Conservation (phyloP, 345 rosid genomes). For the Chamaenerion angustifolium region DNA sequence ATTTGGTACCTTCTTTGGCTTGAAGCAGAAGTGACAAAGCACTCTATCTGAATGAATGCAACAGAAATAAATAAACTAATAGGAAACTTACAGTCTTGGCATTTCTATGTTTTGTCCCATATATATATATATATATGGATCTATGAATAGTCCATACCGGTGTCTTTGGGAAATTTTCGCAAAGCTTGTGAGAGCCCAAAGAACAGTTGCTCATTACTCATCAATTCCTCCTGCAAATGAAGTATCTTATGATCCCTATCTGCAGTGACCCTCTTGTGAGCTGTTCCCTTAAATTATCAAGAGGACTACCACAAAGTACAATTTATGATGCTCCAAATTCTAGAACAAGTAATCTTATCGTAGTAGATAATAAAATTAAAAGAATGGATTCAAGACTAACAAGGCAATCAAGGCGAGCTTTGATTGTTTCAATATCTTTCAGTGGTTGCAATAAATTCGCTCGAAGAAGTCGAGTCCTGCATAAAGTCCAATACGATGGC, state of each 20-base stretch:
- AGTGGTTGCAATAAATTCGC: constrained; percentile 96
- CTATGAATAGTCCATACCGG: constrained; percentile 33
- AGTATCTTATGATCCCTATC: neutral
- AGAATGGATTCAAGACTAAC: constrained; percentile 18
- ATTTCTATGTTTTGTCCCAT: too few species aligned
- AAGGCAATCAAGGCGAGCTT: constrained; percentile 87
- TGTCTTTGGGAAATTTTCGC: constrained; percentile 93
- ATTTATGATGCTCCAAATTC: too few species aligned
- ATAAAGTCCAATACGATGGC: constrained; percentile 12
- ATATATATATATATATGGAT: neutral
- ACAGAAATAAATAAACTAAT: constrained; percentile 10
- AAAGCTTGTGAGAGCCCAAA: constrained; percentile 91
- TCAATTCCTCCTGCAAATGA: constrained; percentile 68
- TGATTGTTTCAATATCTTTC: constrained; percentile 86
- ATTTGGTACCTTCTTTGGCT: constrained; percentile 67
- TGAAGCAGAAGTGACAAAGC: constrained; percentile 97
- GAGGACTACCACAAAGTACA: neutral
- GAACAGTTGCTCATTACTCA: constrained; percentile 90
- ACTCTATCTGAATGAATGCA: constrained; percentile 57
- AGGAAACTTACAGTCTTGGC: neutral
- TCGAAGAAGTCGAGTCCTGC: constrained; percentile 92
- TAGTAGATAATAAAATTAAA: neutral
- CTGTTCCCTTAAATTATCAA: neutral
- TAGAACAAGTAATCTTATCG: neutral
- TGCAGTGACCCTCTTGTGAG: neutral